A percentile compares a stretch with the other conserved stretches of the same genome.
phyloP scores from a whole-genome alignment of 805 yeast genomes.

The Sugiyamaella marilandica region DNA sequence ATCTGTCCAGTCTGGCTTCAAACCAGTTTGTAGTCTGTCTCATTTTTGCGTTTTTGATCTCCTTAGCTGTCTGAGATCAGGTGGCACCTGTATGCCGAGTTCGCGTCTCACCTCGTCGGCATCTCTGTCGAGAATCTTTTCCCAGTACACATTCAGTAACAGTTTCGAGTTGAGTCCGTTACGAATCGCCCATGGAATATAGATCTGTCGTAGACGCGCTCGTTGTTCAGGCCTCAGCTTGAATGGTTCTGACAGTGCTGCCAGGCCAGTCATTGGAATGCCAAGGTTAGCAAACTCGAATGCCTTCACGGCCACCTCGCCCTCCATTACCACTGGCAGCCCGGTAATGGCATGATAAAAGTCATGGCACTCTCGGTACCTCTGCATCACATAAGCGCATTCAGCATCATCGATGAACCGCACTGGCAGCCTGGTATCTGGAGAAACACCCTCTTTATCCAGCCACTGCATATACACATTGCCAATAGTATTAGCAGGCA shows the following conservation, averaged over 20 bases:
- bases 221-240: constrained; percentile 62
- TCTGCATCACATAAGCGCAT: constrained; percentile 84
- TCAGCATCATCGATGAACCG: constrained; percentile 84
- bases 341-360: constrained; percentile 92
- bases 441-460: constrained; percentile 80
- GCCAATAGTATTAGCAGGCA: constrained; percentile 73
- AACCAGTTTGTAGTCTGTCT: no score
- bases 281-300: constrained; percentile 90
- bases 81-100: constrained; percentile 71
- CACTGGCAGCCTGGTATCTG: constrained; percentile 89
- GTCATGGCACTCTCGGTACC: constrained; percentile 96
- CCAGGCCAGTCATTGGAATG: constrained; percentile 92
- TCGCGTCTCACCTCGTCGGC: constrained; percentile 65
- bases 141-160: constrained; percentile 90
- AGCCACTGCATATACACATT: constrained; percentile 77
- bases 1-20: no score
- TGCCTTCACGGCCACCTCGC: constrained; percentile 92
- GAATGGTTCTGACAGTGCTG: constrained; percentile 84
- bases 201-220: constrained; percentile 57
- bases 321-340: constrained; percentile 85
- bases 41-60: constrained; percentile 23
- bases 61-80: constrained; percentile 67
- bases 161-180: constrained; percentile 72
- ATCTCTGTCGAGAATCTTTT: constrained; percentile 66
- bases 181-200: constrained; percentile 81